These are phyloP conservation scores for Stephania cephalantha DNA, from an alignment of 164 flowering plant genomes.

Conservation along the genomic window DNA sequence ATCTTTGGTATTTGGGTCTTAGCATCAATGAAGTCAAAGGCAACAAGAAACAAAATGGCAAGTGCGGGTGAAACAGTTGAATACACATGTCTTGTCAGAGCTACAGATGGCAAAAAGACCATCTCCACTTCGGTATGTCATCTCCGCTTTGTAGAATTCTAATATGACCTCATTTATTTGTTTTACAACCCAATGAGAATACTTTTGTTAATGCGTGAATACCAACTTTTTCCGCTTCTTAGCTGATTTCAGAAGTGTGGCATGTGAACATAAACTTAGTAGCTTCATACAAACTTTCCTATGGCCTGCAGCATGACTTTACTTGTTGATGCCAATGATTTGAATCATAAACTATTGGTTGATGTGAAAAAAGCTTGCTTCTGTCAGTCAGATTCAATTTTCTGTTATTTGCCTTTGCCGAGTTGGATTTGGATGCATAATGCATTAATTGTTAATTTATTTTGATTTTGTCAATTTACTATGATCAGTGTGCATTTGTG, in stretches of 20 bases:
- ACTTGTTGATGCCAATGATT: background rate
- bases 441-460: too few species aligned
- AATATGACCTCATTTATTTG: background rate
- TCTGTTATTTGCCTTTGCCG: too few species aligned
- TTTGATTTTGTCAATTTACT: too few species aligned
- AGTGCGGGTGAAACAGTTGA: constrained; percentile 53
- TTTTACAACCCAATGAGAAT: background rate
- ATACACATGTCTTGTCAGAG: constrained; percentile 69
- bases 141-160: background rate
- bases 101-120: constrained; percentile 73
- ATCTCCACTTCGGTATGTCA: constrained; percentile 65
- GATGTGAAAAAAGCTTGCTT: background rate
- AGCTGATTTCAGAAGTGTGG: background rate
- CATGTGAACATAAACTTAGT: too few species aligned
- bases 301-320: too few species aligned
- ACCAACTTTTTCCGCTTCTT: background rate
- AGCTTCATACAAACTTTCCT: too few species aligned
- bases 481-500: too few species aligned
- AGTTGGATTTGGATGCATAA: too few species aligned
- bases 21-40: constrained; percentile 77
- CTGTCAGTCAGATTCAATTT: background rate
- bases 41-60: constrained; percentile 47
- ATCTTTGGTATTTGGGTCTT: constrained; percentile 2
- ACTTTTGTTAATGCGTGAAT: background rate
- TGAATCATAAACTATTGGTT: background rate